Conservation (phyloP, 345 rosid species). For the Punica granatum region DNA sequence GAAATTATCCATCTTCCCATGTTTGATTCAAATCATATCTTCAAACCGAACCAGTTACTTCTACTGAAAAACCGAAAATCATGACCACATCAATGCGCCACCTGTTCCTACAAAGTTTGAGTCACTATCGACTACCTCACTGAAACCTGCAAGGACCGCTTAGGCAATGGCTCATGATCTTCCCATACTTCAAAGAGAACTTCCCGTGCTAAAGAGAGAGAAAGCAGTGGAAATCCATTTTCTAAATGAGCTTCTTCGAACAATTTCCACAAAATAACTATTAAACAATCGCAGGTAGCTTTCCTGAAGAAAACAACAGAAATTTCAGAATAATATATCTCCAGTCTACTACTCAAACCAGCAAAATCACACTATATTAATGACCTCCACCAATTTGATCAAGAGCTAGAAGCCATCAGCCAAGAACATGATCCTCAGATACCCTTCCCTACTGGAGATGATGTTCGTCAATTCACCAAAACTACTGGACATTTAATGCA, state of each 20-base stretch:
- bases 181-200: not conserved
- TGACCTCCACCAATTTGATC: not conserved
- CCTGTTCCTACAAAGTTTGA: too few relatives aligned
- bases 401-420: not conserved
- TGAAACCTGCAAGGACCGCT: too few relatives aligned
- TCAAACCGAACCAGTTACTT: too few relatives aligned
- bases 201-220: not conserved
- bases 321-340: not conserved
- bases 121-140: too few relatives aligned
- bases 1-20: too few relatives aligned
- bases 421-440: not conserved
- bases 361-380: not conserved
- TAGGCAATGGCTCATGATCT: not conserved
- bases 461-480: not conserved
- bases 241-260: not conserved
- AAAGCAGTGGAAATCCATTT: not conserved
- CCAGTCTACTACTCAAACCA: not conserved
- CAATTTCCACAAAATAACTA: not conserved
- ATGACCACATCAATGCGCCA: too few relatives aligned
- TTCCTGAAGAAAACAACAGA: not conserved
- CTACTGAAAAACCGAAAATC: too few relatives aligned
- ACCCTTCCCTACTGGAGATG: not conserved
- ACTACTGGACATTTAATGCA: conserved; percentile 21
- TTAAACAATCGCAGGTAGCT: not conserved
- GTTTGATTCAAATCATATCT: too few relatives aligned